Percentiles rank a stretch among this genome's conserved stretches.
These are phyloP conservation scores for Sphaerulina populicola DNA, from an alignment of 2,329 filamentous ascomycete species.

Conservation along the genomic window DNA sequence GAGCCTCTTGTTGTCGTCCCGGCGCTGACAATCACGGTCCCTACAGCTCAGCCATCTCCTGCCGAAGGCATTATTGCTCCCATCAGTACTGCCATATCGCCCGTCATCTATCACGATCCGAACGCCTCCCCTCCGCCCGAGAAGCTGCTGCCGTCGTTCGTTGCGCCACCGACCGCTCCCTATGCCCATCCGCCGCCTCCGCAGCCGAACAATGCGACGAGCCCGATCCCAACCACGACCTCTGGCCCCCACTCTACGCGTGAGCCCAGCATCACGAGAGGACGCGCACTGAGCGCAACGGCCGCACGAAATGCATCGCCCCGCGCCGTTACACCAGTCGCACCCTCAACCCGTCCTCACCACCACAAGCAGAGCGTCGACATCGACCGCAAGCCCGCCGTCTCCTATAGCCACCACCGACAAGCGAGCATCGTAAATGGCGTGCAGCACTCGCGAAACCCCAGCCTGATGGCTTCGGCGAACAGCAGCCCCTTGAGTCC, in stretches of 20 bases:
- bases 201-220: constrained; percentile 3
- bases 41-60: constrained; percentile 25
- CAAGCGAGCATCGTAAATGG: constrained; percentile 97
- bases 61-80: constrained; percentile 22
- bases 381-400: constrained; percentile 44
- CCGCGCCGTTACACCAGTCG: constrained; percentile 38
- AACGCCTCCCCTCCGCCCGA: constrained; percentile 30
- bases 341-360: constrained; percentile 32
- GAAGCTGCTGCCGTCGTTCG: constrained; percentile 21
- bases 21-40: constrained; percentile 23
- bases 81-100: constrained; percentile 15
- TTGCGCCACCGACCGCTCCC: constrained; percentile 26
- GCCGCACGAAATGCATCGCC: constrained; percentile 37
- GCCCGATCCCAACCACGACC: neutral
- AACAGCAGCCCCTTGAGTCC: constrained; percentile 76
- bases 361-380: constrained; percentile 30
- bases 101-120: constrained; percentile 16
- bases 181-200: constrained; percentile 11
- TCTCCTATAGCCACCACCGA: constrained; percentile 76
- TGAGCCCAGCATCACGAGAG: constrained; percentile 40
- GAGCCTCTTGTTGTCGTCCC: constrained; percentile 14
- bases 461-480: constrained; percentile 71
- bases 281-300: constrained; percentile 39
- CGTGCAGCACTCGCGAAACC: constrained; percentile 82
- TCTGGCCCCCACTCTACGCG: constrained; percentile 23